phyloP scores from a whole-genome alignment of 1,284 basidiomycete species.

The Jaminaea rosea region DNA sequence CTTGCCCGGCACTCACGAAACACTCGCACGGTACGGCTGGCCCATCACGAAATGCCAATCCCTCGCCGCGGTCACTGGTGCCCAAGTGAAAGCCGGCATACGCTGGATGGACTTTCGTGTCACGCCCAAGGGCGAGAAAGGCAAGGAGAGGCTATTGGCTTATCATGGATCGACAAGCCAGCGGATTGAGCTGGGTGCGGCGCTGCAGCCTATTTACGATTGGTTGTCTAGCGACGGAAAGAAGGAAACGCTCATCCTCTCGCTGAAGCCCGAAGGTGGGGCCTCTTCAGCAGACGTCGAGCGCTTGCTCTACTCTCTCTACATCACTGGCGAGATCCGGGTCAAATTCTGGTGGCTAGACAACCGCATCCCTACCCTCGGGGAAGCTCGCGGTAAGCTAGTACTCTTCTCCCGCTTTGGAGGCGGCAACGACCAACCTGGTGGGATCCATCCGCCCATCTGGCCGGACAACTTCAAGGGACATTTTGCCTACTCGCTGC shows the following conservation, averaged over 20 bases:
- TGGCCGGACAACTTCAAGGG: slow-evolving; percentile 25
- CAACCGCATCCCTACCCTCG: slow-evolving; percentile 15
- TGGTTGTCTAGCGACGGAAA: slow-evolving; percentile 11
- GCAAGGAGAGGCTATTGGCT: slow-evolving; percentile 15
- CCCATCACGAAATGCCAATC: slow-evolving; percentile 29
- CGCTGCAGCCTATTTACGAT: slow-evolving; percentile 16
- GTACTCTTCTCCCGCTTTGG: slow-evolving; percentile 26
- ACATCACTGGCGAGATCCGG: slow-evolving; percentile 9
- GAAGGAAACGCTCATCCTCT: slow-evolving; percentile 23
- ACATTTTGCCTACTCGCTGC: slow-evolving; percentile 12
- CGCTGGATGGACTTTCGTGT: slow-evolving; percentile 32
- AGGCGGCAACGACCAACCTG: slow-evolving; percentile 11
- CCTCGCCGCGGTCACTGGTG: slow-evolving; percentile 5
- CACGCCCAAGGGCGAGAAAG: slow-evolving; percentile 13
- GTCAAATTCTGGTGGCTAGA: slow-evolving; percentile 15
- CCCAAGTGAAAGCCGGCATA: slow-evolving; percentile 23
- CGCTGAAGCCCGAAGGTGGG: slow-evolving; percentile 25
- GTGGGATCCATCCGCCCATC: slow-evolving; percentile 29
- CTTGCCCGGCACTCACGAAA: slow-evolving; percentile 34
- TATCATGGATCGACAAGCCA: slow-evolving; percentile 31
- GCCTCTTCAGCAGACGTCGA: too few relatives aligned
- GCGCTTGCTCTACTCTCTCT: slow-evolving; percentile 10
- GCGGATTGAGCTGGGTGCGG: slow-evolving; percentile 19
- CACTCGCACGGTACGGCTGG: slow-evolving; percentile 27
- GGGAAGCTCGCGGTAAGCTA: slow-evolving; percentile 20